Conservation (phyloP, 2,329 filamentous ascomycete genomes). For the Aspergillus chevalieri region DNA sequence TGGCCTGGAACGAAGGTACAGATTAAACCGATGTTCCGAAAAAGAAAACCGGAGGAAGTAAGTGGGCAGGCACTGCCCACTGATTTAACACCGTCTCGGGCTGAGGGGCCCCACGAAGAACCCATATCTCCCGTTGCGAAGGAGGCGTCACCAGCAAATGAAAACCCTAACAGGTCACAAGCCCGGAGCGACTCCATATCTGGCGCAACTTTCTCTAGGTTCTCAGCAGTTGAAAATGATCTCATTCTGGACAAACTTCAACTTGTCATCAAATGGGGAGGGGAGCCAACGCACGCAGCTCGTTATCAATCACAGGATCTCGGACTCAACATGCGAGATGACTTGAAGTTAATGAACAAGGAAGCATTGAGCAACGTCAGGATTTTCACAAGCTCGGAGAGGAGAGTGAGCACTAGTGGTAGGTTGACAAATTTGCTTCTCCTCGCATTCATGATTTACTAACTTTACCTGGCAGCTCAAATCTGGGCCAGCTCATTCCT, state of each 20-base stretch:
- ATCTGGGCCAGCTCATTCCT: conserved; percentile 91
- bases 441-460: conserved; percentile 2
- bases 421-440: conserved; percentile 15
- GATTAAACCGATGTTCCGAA: conserved; percentile 98
- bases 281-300: conserved; percentile 94
- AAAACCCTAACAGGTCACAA: conserved; percentile 43
- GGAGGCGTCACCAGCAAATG: conserved; percentile 19
- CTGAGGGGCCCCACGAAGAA: conserved; percentile 14
- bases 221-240: conserved; percentile 87
- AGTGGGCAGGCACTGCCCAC: conserved; percentile 19
- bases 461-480: conserved; percentile 54
- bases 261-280: conserved; percentile 97
- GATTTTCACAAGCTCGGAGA: conserved; percentile 92
- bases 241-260: conserved; percentile 93
- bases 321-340: conserved; percentile 91
- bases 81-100: conserved; percentile 7
- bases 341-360: conserved; percentile 84
- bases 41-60: conserved; percentile 64
- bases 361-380: conserved; percentile 88
- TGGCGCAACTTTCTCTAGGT: conserved; percentile 85
- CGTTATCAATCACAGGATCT: conserved; percentile 94
- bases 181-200: conserved; percentile 77
- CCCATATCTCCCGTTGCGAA: conserved; percentile 14
- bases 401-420: conserved; percentile 82
- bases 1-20: conserved; percentile 98